Percentiles rank a stretch among this genome's conserved stretches.
phyloP scores from a whole-genome alignment of 148 eudicot species.

The Suaeda aralocaspica region DNA sequence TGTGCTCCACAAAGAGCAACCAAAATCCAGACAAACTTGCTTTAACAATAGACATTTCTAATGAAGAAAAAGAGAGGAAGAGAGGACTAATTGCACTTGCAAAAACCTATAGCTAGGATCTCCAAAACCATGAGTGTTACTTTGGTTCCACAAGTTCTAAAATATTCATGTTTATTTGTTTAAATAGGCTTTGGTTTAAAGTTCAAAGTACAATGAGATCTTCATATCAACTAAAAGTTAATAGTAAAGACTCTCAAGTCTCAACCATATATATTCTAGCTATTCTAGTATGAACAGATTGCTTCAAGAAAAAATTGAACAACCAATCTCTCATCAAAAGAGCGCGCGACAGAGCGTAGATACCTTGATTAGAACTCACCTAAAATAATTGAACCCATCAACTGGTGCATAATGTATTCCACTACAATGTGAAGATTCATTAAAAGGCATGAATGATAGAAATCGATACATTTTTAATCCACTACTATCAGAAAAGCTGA shows the following conservation, averaged over 20 bases:
- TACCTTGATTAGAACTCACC: background rate
- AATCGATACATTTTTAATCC: background rate
- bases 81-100: background rate
- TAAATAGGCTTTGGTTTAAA: background rate
- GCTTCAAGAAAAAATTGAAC: background rate
- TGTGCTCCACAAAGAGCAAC: too few species aligned
- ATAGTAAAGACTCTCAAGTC: background rate
- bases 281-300: background rate
- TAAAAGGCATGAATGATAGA: background rate
- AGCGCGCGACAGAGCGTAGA: too few species aligned
- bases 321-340: background rate
- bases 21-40: too few species aligned
- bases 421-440: conserved; percentile 3
- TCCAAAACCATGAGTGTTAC: background rate
- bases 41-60: background rate
- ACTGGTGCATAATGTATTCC: background rate
- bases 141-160: background rate
- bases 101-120: background rate
- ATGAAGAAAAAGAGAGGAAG: background rate
- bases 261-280: background rate
- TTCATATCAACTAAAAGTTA: background rate
- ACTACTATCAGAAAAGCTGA: background rate
- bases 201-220: conserved; percentile 5
- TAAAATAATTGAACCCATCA: background rate
- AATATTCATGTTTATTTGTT: background rate